phyloP scores from a whole-genome alignment of 2,329 filamentous ascomycete species.

The Fusarium palustre region DNA sequence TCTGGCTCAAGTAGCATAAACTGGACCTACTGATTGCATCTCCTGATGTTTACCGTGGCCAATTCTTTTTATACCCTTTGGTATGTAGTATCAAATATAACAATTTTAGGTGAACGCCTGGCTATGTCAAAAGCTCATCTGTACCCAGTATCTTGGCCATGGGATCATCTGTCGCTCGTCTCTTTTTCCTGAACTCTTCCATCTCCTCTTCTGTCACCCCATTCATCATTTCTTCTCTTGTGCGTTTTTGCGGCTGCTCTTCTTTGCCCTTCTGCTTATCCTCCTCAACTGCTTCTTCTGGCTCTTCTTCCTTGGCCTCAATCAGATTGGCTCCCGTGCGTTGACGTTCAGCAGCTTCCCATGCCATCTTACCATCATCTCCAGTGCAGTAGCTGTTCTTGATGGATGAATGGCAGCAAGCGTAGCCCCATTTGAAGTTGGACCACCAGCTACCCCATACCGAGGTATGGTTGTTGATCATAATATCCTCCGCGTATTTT shows the following conservation, averaged over 20 bases:
- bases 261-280: conserved; percentile 51
- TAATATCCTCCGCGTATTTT: conserved; percentile 90
- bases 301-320: conserved; percentile 47
- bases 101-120: background rate
- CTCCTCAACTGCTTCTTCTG: conserved; percentile 45
- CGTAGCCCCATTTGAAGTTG: conserved; percentile 94
- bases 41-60: too few species aligned
- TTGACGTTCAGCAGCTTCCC: conserved; percentile 78
- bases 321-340: conserved; percentile 60
- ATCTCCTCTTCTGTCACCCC: conserved; percentile 86
- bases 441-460: conserved; percentile 99
- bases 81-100: background rate
- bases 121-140: conserved; percentile 63
- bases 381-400: conserved; percentile 99
- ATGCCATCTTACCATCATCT: conserved; percentile 84
- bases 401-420: conserved; percentile 91
- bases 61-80: too few species aligned
- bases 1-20: too few species aligned
- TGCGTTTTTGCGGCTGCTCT: conserved; percentile 72
- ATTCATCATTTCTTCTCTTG: conserved; percentile 80
- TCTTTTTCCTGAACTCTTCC: conserved; percentile 84
- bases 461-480: conserved; percentile 89
- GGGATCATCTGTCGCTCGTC: conserved; percentile 80
- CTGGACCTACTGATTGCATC: too few species aligned
- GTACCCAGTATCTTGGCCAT: conserved; percentile 86